These are phyloP conservation scores for Bauhinia variegata DNA, from an alignment of 306 rosid species.

Conservation along the genomic window DNA sequence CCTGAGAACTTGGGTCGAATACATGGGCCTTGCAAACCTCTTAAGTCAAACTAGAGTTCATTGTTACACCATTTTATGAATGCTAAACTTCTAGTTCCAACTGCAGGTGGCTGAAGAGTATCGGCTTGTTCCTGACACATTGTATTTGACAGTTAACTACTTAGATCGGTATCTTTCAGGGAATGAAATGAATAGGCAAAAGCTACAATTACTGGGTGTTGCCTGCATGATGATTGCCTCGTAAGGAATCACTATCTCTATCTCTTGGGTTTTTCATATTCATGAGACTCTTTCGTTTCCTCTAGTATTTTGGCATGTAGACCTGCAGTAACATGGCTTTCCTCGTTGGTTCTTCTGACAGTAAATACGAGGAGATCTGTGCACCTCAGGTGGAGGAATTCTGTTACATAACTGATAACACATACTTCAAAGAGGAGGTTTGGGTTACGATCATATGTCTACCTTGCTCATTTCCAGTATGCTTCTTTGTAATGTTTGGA, in stretches of 20 bases:
- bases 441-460: constrained; percentile 3
- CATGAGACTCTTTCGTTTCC: background rate
- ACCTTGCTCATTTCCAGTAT: background rate
- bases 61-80: too few relatives aligned
- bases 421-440: constrained; percentile 66
- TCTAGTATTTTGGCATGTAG: background rate
- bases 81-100: too few relatives aligned
- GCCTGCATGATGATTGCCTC: constrained; percentile 83
- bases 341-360: constrained; percentile 15
- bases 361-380: constrained; percentile 72
- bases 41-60: too few relatives aligned
- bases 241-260: constrained; percentile 40
- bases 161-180: constrained; percentile 69
- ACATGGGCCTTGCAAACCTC: too few relatives aligned
- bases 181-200: constrained; percentile 56
- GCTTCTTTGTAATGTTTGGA: constrained; percentile 5
- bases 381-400: constrained; percentile 79
- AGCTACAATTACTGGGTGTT: constrained; percentile 65
- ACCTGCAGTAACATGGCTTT: constrained; percentile 19
- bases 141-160: constrained; percentile 65
- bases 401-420: constrained; percentile 69
- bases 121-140: constrained; percentile 68
- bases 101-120: constrained; percentile 74
- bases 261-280: background rate
- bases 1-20: too few relatives aligned